Conservation (phyloP, 1,284 basidiomycete genomes). For the Moesziomyces sp. region DNA sequence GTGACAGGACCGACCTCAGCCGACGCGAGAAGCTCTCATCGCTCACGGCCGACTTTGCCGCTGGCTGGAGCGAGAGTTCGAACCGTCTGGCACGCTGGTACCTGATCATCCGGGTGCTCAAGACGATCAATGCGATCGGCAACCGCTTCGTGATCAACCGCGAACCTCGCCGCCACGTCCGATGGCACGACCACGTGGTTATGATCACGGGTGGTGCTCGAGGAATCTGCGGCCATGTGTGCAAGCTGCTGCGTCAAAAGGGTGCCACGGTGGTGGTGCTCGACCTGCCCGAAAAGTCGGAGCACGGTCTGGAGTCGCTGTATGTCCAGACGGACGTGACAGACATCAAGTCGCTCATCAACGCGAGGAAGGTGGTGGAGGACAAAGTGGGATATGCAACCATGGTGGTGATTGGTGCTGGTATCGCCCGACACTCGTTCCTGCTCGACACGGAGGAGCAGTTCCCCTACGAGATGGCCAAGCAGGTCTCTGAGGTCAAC, state of each 20-base stretch:
- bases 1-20: conserved; percentile 23
- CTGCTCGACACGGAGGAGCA: conserved; percentile 52
- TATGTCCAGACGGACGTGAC: conserved; percentile 54
- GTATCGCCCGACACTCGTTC: conserved; percentile 47
- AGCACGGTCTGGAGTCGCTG: conserved; percentile 44
- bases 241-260: conserved; percentile 33
- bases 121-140: conserved; percentile 47
- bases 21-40: conserved; percentile 16
- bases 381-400: conserved; percentile 47
- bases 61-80: conserved; percentile 19
- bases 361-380: conserved; percentile 38
- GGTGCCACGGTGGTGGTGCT: conserved; percentile 53
- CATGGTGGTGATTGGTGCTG: conserved; percentile 53
- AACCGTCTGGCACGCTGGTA: conserved; percentile 36
- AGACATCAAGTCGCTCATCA: conserved; percentile 43
- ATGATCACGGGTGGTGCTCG: conserved; percentile 56
- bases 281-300: conserved; percentile 44
- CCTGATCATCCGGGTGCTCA: conserved; percentile 29
- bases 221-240: conserved; percentile 50
- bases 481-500: conserved; percentile 51
- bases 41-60: conserved; percentile 17
- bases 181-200: conserved; percentile 51
- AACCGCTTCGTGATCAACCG: conserved; percentile 44
- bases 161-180: conserved; percentile 22
- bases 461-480: conserved; percentile 36